Evolutionary conservation across 257 asterid species (phyloP).

Genomic region (Solanum pinnatisectum): DNA sequence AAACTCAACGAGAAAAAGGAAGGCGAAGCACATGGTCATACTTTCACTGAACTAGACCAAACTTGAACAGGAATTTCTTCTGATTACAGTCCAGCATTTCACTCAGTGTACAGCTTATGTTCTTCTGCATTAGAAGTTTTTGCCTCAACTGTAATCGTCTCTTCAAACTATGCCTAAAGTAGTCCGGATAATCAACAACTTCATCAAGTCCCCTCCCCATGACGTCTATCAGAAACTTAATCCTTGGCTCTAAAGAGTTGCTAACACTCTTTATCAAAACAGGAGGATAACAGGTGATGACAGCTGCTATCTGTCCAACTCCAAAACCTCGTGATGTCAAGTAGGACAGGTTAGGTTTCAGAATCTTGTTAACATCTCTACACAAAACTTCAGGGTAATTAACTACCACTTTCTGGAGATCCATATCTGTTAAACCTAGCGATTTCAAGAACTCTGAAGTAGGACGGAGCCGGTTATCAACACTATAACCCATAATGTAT

Average conservation of each 20-base stretch:
- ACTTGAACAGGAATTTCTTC: slow-evolving; percentile 58
- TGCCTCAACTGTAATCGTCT: slow-evolving; percentile 71
- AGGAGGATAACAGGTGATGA: slow-evolving; percentile 84
- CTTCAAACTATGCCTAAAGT: slow-evolving; percentile 87
- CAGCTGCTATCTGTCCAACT: slow-evolving; percentile 44
- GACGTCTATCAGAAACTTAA: slow-evolving; percentile 67
- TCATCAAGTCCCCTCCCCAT: slow-evolving; percentile 74
- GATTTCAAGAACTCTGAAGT: slow-evolving; percentile 69
- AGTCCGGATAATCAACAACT: slow-evolving; percentile 74
- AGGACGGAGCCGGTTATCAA: slow-evolving; percentile 66
- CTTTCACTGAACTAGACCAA: slow-evolving; percentile 39
- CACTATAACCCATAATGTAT: slow-evolving; percentile 73
- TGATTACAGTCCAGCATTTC: slow-evolving; percentile 92
- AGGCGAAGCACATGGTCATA: neutral
- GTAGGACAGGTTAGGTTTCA: slow-evolving; percentile 59
- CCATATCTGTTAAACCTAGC: slow-evolving; percentile 53
- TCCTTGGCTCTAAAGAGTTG: slow-evolving; percentile 79
- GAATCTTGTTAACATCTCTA: slow-evolving; percentile 65
- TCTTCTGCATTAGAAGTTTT: slow-evolving; percentile 40
- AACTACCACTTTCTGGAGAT: slow-evolving; percentile 52
- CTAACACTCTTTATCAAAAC: slow-evolving; percentile 73
- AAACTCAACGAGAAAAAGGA: neutral
- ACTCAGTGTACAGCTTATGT: slow-evolving; percentile 63
- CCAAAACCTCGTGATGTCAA: slow-evolving; percentile 59
- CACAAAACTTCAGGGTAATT: slow-evolving; percentile 79